Evolutionary conservation across 768 basidiomycete species (phyloP).

Genomic region (Tephrocybe rancida): DNA sequence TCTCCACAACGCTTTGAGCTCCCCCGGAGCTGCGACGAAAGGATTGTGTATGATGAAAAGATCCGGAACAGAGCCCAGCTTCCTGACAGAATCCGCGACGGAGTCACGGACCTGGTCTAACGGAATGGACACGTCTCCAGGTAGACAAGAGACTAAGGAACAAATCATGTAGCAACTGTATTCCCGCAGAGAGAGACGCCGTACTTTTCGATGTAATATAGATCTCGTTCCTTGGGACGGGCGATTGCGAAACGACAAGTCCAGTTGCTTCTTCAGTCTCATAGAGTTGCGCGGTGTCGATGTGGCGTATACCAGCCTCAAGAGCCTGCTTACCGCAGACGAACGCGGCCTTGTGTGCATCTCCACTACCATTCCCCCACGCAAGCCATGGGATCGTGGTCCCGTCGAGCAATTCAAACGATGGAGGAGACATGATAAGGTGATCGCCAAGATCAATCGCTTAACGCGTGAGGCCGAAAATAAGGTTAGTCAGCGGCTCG

Average conservation of each 20-base stretch:
- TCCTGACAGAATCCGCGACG: constrained; percentile 47
- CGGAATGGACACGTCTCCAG: constrained; percentile 24
- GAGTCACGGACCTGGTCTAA: constrained; percentile 37
- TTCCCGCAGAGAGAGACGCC: constrained; percentile 1
- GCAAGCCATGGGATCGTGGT: constrained; percentile 48
- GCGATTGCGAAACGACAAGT: constrained; percentile 15
- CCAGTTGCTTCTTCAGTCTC: constrained; percentile 42
- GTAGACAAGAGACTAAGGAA: constrained; percentile 1
- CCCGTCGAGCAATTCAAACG: constrained; percentile 32
- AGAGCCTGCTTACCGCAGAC: constrained; percentile 30
- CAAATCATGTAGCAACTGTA: background rate
- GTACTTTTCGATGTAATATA: constrained; percentile 28
- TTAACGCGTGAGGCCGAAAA: constrained; percentile 20
- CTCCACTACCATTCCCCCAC: constrained; percentile 50
- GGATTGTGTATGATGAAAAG: constrained; percentile 56
- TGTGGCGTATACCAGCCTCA: constrained; percentile 46
- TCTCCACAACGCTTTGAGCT: constrained; percentile 44
- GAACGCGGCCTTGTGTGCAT: constrained; percentile 33
- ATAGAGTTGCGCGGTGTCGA: constrained; percentile 57
- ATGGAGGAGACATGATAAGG: background rate
- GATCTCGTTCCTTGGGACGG: constrained; percentile 10
- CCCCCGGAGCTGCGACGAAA: constrained; percentile 25
- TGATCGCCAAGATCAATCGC: constrained; percentile 19
- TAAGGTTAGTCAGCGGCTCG: background rate
- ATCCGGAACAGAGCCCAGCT: constrained; percentile 50